A percentile compares a stretch with the other conserved stretches of the same genome.
Evolutionary conservation across 2,329 filamentous ascomycete species (phyloP).

Genomic region (Aspergillaceae sp.): DNA sequence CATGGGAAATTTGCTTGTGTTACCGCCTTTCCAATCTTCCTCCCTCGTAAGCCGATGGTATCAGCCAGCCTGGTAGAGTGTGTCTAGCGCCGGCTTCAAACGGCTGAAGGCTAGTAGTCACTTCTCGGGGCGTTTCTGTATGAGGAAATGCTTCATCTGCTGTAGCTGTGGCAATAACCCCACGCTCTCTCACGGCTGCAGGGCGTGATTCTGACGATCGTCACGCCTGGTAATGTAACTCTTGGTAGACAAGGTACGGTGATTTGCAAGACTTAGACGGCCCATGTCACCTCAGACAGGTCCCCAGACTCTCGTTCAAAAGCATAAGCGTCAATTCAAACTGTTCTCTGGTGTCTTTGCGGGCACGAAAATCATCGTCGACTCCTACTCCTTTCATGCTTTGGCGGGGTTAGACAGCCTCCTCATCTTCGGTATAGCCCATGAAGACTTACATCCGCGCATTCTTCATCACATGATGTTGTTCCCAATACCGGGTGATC

Average conservation of each 20-base stretch:
- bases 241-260: neutral
- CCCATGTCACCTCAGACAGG: conserved; percentile 30
- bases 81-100: no score
- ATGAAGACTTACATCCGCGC: conserved; percentile 22
- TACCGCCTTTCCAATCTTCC: no score
- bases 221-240: no score
- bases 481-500: conserved; percentile 37
- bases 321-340: conserved; percentile 38
- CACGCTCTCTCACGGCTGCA: no score
- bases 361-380: conserved; percentile 20
- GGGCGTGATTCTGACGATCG: no score
- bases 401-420: conserved; percentile 13
- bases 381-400: conserved; percentile 24
- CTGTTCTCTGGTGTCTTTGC: conserved; percentile 29
- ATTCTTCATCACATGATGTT: conserved; percentile 22
- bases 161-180: no score
- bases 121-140: no score
- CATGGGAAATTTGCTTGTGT: no score
- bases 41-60: no score
- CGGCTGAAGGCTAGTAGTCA: no score
- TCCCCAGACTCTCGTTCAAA: conserved; percentile 41
- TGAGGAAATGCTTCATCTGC: no score
- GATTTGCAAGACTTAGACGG: conserved; percentile 8
- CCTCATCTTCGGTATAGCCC: neutral
- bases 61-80: no score